phyloP scores from a whole-genome alignment of 768 basidiomycete species.

The Gautieria morchelliformis region DNA sequence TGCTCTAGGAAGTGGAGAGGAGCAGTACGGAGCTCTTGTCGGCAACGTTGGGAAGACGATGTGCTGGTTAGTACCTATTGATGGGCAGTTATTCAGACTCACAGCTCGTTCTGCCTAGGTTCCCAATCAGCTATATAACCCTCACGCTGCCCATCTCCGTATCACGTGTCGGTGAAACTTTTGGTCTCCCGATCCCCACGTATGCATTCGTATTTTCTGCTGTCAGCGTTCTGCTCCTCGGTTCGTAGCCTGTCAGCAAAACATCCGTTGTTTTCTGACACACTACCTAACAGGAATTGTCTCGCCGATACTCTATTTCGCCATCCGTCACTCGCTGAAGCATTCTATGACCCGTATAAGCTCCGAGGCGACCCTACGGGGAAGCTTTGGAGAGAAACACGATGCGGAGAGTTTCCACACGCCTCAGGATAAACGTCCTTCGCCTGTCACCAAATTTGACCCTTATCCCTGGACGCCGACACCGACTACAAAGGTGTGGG shows the following conservation, averaged over 20 bases:
- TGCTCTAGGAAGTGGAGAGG: constrained; percentile 21
- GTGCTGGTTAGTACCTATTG: constrained; percentile 49
- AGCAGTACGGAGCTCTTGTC: constrained; percentile 54
- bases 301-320: not conserved
- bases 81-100: not conserved
- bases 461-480: not conserved
- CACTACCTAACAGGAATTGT: not conserved
- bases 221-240: constrained; percentile 42
- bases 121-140: constrained; percentile 42
- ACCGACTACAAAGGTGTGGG: not conserved
- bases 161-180: constrained; percentile 36
- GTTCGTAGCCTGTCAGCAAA: constrained; percentile 20
- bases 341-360: not conserved
- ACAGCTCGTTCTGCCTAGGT: constrained; percentile 1
- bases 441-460: not conserved
- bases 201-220: constrained; percentile 39
- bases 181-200: constrained; percentile 40
- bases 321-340: not conserved
- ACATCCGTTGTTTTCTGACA: not conserved
- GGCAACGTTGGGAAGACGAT: constrained; percentile 53
- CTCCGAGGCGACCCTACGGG: not conserved
- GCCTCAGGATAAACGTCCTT: not conserved
- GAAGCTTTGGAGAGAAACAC: not conserved
- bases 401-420: not conserved
- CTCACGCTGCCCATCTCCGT: constrained; percentile 53